These are phyloP conservation scores for Fusarium poae DNA, from an alignment of 2,329 filamentous ascomycete species.

Conservation along the genomic window DNA sequence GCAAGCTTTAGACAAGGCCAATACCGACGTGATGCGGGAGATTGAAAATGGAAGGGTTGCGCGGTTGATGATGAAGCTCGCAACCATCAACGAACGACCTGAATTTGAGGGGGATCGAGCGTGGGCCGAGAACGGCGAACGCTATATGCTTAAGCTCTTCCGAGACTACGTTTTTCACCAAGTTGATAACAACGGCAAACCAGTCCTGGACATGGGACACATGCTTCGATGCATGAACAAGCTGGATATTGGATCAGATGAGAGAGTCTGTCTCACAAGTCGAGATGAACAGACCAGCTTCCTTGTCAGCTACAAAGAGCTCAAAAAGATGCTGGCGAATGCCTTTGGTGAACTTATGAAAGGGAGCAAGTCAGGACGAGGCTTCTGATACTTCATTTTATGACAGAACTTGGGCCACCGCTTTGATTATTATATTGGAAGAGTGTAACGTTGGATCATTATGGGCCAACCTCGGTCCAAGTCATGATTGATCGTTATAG, in stretches of 20 bases:
- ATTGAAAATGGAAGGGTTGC: constrained; percentile 90
- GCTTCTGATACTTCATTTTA: constrained; percentile 50
- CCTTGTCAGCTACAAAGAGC: constrained; percentile 89
- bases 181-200: constrained; percentile 85
- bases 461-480: neutral
- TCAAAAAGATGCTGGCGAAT: constrained; percentile 74
- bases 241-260: constrained; percentile 88
- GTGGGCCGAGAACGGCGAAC: constrained; percentile 94
- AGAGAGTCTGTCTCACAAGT: constrained; percentile 86
- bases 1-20: constrained; percentile 82
- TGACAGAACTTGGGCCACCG: constrained; percentile 13
- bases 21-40: constrained; percentile 79
- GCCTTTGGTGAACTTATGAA: constrained; percentile 72
- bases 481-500: constrained; percentile 22
- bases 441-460: constrained; percentile 26
- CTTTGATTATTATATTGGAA: constrained; percentile 29
- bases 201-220: constrained; percentile 88
- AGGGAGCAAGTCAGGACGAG: constrained; percentile 55
- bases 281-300: constrained; percentile 92
- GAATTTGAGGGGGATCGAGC: constrained; percentile 81
- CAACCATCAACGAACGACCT: constrained; percentile 88
- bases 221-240: constrained; percentile 91
- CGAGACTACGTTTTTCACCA: constrained; percentile 98
- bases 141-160: constrained; percentile 94
- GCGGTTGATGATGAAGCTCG: constrained; percentile 84